Conservation (phyloP, 2,329 filamentous ascomycete species). For the Paramyrothecium sp. region DNA sequence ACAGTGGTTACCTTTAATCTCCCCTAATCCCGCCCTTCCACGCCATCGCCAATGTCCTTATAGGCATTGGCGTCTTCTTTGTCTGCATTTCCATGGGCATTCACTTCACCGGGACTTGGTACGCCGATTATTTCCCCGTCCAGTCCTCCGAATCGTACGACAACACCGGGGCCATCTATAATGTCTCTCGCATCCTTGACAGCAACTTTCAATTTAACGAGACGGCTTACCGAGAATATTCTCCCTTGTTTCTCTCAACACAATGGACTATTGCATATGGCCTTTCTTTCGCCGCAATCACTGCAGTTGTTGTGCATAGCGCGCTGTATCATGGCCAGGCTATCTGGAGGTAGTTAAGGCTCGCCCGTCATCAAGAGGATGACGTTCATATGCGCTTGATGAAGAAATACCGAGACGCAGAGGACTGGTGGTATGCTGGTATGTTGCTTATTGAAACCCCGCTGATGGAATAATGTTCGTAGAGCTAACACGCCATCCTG, state of each 20-base stretch:
- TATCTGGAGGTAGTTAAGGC: constrained; percentile 53
- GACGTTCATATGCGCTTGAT: constrained; percentile 60
- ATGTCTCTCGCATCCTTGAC: constrained; percentile 59
- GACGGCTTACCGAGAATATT: constrained; percentile 61
- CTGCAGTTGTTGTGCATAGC: constrained; percentile 58
- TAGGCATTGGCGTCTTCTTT: constrained; percentile 54
- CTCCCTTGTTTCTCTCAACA: constrained; percentile 62
- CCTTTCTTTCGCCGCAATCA: constrained; percentile 65
- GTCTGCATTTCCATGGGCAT: constrained; percentile 56
- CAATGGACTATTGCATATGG: constrained; percentile 62
- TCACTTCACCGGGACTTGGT: constrained; percentile 57
- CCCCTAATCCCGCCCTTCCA: constrained; percentile 52
- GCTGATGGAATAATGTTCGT: constrained; percentile 17
- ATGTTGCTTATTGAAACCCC: constrained; percentile 30
- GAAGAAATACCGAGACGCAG: constrained; percentile 59
- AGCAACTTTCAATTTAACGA: constrained; percentile 56
- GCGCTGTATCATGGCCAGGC: constrained; percentile 53
- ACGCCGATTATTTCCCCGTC: constrained; percentile 60
- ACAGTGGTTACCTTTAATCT: constrained; percentile 48
- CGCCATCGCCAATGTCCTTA: constrained; percentile 54
- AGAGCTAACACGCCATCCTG: constrained; percentile 18
- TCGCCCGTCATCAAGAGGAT: constrained; percentile 55
- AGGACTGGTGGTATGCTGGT: constrained; percentile 59
- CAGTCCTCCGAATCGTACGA: constrained; percentile 61
- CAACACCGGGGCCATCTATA: constrained; percentile 60